Conservation (phyloP, 2,329 filamentous ascomycete species). For the Exophiala sideris region DNA sequence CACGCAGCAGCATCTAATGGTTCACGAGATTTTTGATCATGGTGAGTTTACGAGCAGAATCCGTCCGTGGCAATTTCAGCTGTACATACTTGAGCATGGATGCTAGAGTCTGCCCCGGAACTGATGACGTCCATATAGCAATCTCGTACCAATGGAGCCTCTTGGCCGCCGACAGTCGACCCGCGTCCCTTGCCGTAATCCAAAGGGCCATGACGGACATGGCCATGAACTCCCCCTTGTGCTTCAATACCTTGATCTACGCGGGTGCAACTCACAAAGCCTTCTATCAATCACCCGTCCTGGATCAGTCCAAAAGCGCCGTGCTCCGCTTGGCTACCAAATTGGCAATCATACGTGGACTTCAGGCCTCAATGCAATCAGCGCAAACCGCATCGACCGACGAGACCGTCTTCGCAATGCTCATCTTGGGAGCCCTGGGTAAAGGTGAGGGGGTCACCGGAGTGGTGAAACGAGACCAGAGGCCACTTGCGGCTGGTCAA, state of each 20-base stretch:
- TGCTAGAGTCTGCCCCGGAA: no score
- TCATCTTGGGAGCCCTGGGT: not conserved
- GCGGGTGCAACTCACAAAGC: slow-evolving; percentile 10
- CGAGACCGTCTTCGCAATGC: slow-evolving; percentile 7
- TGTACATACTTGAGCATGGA: not conserved
- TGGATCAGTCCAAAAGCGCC: slow-evolving; percentile 6
- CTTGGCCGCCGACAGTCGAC: slow-evolving; percentile 4
- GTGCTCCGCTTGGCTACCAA: slow-evolving; percentile 6
- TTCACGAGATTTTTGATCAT: slow-evolving; percentile 12
- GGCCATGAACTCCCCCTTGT: slow-evolving; percentile 6
- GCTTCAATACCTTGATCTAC: slow-evolving; percentile 6
- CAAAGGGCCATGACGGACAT: slow-evolving; percentile 6
- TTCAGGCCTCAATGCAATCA: not conserved
- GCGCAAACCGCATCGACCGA: not conserved
- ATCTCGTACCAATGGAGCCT: slow-evolving; percentile 11
- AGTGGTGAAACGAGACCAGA: not conserved
- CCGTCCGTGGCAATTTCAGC: not conserved
- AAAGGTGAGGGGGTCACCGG: slow-evolving; percentile 6
- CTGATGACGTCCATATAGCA: no score
- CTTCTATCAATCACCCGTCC: slow-evolving; percentile 5
- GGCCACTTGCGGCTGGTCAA: slow-evolving; percentile 6
- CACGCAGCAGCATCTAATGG: slow-evolving; percentile 2
- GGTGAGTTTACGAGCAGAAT: not conserved
- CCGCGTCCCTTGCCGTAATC: not conserved
- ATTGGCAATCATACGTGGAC: not conserved